Evolutionary conservation across 2,329 filamentous ascomycete genomes (phyloP), one percentile per base, ranked within the genome.

Genomic region (Coniochaeta sp.): DNA sequence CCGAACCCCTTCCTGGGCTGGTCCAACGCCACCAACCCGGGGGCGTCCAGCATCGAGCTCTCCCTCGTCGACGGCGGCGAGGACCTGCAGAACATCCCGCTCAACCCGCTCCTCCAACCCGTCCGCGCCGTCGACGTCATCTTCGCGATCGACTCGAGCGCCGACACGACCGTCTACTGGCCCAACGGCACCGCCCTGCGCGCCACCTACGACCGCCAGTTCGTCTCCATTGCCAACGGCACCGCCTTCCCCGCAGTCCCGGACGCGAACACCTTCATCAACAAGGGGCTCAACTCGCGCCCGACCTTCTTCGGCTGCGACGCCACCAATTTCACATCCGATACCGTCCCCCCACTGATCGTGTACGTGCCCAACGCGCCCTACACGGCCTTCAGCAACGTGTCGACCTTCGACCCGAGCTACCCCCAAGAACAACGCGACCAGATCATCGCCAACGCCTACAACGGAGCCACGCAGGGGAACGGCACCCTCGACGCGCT

Each of bases 301-400:
- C 84, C 86, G 0, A 79, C 79, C 57, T 88, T 89, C 70, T 88
- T 88, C 70, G 85, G 85, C 65, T 88, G 86, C 74, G 74, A 81
- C 65, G 62, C 66, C 62, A 8, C 26, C 63, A 73, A 74, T 65
- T 72, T 74, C 58, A 65, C 69, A 17, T 8, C 16, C 4, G 58
- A 56, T 16, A 14, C 36, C 38, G 59, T 64, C 0, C 69, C 72
- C 0, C 73, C 73, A 0, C 62, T 75, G 4, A 9, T 75, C 58
- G 71, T 74, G 64, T 99, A 99, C 77, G 73, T 98, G 54, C 91
- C 95, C 61, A 96, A 95, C 70, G 81, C 87, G 24, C 93, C 92
- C 1, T 96, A 96, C 75, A 82, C 87, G 55, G 84, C 83, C 70
- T 75, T 81, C 64, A 89, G 87, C 72, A 98, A 98, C 77, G 81